Conservation (phyloP, 2,329 filamentous ascomycete genomes). For the Phoma sp. region DNA sequence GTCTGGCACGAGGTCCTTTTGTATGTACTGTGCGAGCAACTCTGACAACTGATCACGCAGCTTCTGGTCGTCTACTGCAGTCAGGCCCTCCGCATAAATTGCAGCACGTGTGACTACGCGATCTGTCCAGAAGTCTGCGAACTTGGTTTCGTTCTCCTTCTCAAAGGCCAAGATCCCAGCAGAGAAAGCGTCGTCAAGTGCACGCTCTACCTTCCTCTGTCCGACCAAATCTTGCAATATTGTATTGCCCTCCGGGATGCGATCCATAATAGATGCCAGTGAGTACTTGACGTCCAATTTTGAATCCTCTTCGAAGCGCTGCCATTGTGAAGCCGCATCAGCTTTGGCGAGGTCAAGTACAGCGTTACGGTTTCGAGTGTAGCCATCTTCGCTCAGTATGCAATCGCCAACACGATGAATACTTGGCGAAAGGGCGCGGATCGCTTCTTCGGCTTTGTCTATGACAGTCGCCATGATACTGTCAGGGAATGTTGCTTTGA, state of each 20-base stretch:
- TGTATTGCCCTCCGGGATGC: constrained; percentile 13
- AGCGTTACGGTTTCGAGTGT: constrained; percentile 14
- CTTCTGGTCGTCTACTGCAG: constrained; percentile 37
- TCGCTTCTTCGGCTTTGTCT: constrained; percentile 20
- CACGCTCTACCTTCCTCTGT: constrained; percentile 29
- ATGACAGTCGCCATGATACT: constrained; percentile 15
- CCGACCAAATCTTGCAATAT: constrained; percentile 25
- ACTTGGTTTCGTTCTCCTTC: constrained; percentile 35
- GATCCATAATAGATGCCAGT: constrained; percentile 23
- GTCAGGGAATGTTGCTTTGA: constrained; percentile 20
- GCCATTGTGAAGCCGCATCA: constrained; percentile 36
- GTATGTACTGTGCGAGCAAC: constrained; percentile 38
- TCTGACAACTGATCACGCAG: constrained; percentile 45
- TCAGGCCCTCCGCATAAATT: constrained; percentile 37
- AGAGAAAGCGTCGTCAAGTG: constrained; percentile 36
- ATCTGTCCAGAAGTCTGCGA: constrained; percentile 44
- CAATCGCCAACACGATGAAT: constrained; percentile 24
- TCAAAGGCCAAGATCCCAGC: constrained; percentile 35
- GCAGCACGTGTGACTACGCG: constrained; percentile 34
- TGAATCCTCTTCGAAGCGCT: constrained; percentile 25
- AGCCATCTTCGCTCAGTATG: constrained; percentile 26
- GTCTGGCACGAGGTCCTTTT: constrained; percentile 46
- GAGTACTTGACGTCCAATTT: constrained; percentile 36
- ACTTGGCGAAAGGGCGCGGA: constrained; percentile 13
- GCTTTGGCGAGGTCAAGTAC: constrained; percentile 26